Evolutionary conservation across 202 grass and related monocot genomes (phyloP), one percentile per base, ranked within the genome.

Genomic region (Zoysia matrella): DNA sequence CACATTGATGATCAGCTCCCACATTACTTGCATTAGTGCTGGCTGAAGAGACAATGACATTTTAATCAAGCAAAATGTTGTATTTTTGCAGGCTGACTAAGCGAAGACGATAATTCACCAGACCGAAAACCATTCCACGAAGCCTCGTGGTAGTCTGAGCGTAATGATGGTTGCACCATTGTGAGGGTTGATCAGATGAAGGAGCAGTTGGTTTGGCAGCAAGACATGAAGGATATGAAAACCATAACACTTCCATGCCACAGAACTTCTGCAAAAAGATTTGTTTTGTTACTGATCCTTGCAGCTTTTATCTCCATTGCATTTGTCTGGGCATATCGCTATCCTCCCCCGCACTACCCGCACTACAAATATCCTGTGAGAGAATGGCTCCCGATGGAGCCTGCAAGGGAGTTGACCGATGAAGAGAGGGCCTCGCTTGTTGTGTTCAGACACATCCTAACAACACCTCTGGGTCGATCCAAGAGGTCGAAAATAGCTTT

Each of bases 401-500:
- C 86, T 67, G 52, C 61, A 12, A 73, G 82, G 85, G 82, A 90
- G 76, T 52, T 88, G 11, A 90, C 91, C 41, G 91, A 93, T 56
- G 70, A 90, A 2, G 88, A 93, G 85, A 68, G 88, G 52, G 88
- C 78, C 9, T 73, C 85, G 0, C 82, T 45, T 6, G 85, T 85
- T 8, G 88, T 93, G 30, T 85, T 88, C 68, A 85, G 71, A 71
- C 74, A 93, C 39, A 88, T 93, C 11, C 85, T 93, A 11, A 54
- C 82, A 8, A 68, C 80, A 36, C 91, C 88, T 15, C 45, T 82
- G 22, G 47, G 72, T 54, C 62, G 10, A 11, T 85, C 91, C 4
- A 85, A 52, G 74, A 77, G 57, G 36, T 77, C 70, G 0, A 93
- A 93, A 57, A 87, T 93, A 16, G 91, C 91, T 79, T 93, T 93